Evolutionary conservation across 345 rosid species (phyloP).

Genomic region (Schrenkiella parvula): DNA sequence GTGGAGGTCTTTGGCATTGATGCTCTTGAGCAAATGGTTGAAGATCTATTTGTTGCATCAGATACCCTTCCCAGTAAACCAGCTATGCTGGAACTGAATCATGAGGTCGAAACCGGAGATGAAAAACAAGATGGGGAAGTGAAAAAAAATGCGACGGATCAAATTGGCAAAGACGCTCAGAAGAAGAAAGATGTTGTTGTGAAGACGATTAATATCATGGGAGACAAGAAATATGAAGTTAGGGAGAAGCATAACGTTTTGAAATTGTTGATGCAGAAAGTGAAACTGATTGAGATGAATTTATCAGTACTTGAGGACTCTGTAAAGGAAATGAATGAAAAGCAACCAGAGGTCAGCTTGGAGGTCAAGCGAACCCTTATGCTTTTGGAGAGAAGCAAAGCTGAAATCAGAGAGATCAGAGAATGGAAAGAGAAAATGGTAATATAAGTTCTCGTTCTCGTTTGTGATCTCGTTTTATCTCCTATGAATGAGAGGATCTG

Average conservation of each 20-base stretch:
- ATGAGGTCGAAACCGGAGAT: conserved; percentile 18
- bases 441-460: not conserved
- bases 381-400: conserved; percentile 51
- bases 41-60: conserved; percentile 69
- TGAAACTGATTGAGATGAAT: conserved; percentile 68
- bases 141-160: conserved; percentile 33
- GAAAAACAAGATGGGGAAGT: conserved; percentile 11
- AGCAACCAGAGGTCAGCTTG: conserved; percentile 57
- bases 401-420: conserved; percentile 49
- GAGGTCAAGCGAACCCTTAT: conserved; percentile 49
- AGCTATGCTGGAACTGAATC: conserved; percentile 36
- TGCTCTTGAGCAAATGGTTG: conserved; percentile 91
- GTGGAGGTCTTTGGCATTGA: conserved; percentile 86
- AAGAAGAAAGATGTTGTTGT: conserved; percentile 30
- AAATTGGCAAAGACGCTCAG: conserved; percentile 35
- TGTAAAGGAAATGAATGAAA: conserved; percentile 54
- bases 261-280: conserved; percentile 91
- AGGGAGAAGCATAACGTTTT: conserved; percentile 68
- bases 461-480: too few species aligned
- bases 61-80: conserved; percentile 37
- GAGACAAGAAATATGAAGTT: conserved; percentile 56
- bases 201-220: conserved; percentile 33
- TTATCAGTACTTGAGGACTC: conserved; percentile 70
- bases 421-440: conserved; percentile 70
- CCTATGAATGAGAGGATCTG: too few species aligned